A percentile compares a stretch with the other conserved stretches of the same genome.
Evolutionary conservation across 176 grass and related monocot species (phyloP).

Genomic region (Puya raimondii): DNA sequence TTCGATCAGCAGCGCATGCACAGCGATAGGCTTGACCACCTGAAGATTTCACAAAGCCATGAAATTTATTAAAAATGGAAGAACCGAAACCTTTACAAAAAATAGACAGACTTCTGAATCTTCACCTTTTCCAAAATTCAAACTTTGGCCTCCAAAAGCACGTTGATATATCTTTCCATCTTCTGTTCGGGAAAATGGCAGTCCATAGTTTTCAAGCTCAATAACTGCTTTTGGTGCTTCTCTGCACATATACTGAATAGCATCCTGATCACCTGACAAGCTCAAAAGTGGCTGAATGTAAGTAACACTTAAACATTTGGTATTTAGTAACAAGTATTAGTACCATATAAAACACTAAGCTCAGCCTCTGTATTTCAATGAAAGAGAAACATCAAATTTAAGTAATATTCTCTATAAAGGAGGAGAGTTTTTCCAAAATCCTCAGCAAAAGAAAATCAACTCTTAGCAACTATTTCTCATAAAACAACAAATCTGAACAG

Average conservation of each 20-base stretch:
- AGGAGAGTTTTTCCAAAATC: not conserved
- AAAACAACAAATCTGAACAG: not conserved
- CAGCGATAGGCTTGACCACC: slow-evolving; percentile 91
- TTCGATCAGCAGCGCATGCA: slow-evolving; percentile 92
- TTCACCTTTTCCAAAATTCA: slow-evolving; percentile 94
- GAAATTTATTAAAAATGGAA: not conserved
- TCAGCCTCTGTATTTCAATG: not conserved
- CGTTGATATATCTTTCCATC: slow-evolving; percentile 98
- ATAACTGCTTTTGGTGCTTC: slow-evolving; percentile 99
- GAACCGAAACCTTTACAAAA: not conserved
- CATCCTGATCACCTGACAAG: slow-evolving; percentile 85
- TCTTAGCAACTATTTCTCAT: not conserved
- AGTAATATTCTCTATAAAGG: not conserved
- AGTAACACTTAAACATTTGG: not conserved
- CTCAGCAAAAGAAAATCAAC: not conserved
- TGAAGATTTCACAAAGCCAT: slow-evolving; percentile 17
- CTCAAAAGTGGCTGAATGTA: not conserved
- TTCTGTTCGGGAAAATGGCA: slow-evolving; percentile 97
- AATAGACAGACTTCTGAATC: not conserved
- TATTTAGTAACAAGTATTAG: not conserved
- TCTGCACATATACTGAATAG: slow-evolving; percentile 99
- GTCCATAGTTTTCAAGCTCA: slow-evolving; percentile 96
- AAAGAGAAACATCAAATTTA: not conserved
- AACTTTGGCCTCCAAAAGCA: slow-evolving; percentile 97
- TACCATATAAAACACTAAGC: not conserved